phyloP scores from a whole-genome alignment of 2,329 filamentous ascomycete genomes.

The Cryphonectria nitschkei region DNA sequence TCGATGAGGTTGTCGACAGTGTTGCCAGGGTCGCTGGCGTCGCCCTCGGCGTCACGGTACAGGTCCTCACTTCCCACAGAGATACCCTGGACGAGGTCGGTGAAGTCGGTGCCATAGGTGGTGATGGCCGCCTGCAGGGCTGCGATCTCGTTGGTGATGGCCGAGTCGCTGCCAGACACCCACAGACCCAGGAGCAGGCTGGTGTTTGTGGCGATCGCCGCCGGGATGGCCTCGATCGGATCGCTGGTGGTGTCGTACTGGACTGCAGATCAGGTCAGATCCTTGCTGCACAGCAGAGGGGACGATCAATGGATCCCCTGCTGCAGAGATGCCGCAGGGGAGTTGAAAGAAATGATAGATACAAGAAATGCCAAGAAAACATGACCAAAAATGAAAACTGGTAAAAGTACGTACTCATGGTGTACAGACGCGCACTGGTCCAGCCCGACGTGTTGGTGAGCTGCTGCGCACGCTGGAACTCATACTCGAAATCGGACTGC shows the following conservation, averaged over 20 bases:
- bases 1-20: slow-evolving; percentile 62
- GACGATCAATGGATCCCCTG: neutral
- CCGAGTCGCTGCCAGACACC: slow-evolving; percentile 60
- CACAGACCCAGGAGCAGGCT: slow-evolving; percentile 66
- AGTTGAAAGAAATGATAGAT: neutral
- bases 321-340: neutral
- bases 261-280: slow-evolving; percentile 31
- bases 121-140: slow-evolving; percentile 61
- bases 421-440: slow-evolving; percentile 74
- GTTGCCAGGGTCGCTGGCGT: slow-evolving; percentile 54
- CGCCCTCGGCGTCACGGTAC: slow-evolving; percentile 66
- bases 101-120: slow-evolving; percentile 53
- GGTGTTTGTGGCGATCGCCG: slow-evolving; percentile 64
- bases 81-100: slow-evolving; percentile 64
- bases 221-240: slow-evolving; percentile 80
- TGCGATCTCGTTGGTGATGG: slow-evolving; percentile 62
- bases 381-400: neutral
- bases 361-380: neutral
- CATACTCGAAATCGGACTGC: slow-evolving; percentile 68
- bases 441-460: slow-evolving; percentile 69
- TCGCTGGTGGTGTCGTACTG: slow-evolving; percentile 71
- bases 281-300: neutral
- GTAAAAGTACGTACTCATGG: slow-evolving; percentile 50
- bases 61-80: slow-evolving; percentile 71
- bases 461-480: slow-evolving; percentile 68